phyloP scores from a whole-genome alignment of 2,329 filamentous ascomycete species.

The Grosmannia serpens region DNA sequence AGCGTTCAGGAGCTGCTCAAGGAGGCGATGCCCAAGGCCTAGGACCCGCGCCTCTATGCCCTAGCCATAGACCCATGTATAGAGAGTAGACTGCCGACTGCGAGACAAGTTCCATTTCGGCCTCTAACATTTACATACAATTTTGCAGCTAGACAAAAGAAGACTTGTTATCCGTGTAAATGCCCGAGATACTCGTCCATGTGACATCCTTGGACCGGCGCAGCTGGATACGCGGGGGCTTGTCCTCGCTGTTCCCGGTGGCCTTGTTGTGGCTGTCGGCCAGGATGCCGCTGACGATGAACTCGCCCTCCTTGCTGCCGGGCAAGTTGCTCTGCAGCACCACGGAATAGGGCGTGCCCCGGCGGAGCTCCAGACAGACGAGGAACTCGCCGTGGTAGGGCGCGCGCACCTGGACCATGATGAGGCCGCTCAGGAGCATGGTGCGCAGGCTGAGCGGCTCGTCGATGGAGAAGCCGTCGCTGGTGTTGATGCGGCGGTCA shows the following conservation, averaged over 20 bases:
- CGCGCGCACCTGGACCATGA: conserved; percentile 6
- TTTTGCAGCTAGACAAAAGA: background rate
- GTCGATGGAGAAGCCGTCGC: conserved; percentile 7
- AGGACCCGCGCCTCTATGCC: too few species aligned
- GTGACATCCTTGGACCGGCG: background rate
- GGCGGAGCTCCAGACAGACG: conserved; percentile 5
- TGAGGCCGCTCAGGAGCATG: conserved; percentile 1
- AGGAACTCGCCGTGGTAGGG: conserved; percentile 3
- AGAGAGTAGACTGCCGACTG: too few species aligned
- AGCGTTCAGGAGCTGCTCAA: conserved; percentile 14
- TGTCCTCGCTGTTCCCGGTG: background rate
- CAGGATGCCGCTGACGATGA: background rate
- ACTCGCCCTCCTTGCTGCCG: background rate
- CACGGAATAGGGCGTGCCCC: background rate
- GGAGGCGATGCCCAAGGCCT: background rate
- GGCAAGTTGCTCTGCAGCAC: background rate
- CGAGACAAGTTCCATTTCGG: too few species aligned
- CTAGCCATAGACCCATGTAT: too few species aligned
- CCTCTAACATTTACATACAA: too few species aligned
- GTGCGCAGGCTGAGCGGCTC: conserved; percentile 2
- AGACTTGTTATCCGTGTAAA: background rate
- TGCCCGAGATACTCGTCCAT: background rate
- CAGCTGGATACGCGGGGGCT: background rate
- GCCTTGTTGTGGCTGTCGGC: background rate
- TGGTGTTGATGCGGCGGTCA: background rate